A percentile compares a stretch with the other conserved stretches of the same genome.
phyloP scores from a whole-genome alignment of 148 eudicot species.

The Nyssa sinensis region DNA sequence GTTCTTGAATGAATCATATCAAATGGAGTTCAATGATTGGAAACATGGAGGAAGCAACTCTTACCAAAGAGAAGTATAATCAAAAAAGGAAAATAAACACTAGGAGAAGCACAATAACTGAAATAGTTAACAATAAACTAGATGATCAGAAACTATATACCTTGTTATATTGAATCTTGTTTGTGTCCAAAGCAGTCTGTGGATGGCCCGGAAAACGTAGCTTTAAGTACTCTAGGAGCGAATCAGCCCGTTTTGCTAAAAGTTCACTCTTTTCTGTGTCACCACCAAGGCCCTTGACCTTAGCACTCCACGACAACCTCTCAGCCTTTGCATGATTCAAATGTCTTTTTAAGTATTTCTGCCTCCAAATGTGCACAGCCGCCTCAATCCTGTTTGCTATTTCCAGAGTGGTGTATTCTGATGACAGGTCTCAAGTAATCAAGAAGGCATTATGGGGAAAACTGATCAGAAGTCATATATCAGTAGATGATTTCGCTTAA shows the following conservation, averaged over 20 bases:
- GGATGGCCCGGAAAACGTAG: constrained; percentile 87
- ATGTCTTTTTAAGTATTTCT: constrained; percentile 55
- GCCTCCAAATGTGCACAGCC: constrained; percentile 83
- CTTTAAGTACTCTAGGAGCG: constrained; percentile 60
- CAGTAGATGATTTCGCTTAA: constrained; percentile 84
- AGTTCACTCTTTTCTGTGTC: constrained; percentile 65
- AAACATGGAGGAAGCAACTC: not conserved
- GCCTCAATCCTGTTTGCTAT: constrained; percentile 93
- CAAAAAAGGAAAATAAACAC: not conserved
- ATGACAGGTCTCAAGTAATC: constrained; percentile 76
- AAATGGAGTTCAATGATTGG: not conserved
- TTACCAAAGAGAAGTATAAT: too few species aligned
- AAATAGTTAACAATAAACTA: not conserved
- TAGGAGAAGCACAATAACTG: not conserved
- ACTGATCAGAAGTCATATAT: constrained; percentile 69
- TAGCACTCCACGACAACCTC: constrained; percentile 75
- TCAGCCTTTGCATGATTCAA: constrained; percentile 42
- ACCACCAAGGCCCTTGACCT: constrained; percentile 69
- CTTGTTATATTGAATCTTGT: constrained; percentile 94
- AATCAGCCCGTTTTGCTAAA: constrained; percentile 74
- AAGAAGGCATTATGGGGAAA: constrained; percentile 83
- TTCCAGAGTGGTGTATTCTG: constrained; percentile 87
- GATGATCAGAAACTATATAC: constrained; percentile 30
- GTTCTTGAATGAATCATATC: not conserved
- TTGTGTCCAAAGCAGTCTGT: constrained; percentile 92